Percentiles rank a stretch among this genome's conserved stretches.
Evolutionary conservation across 1,139 yeast genomes (phyloP).

Genomic region (Saccharomyces hybrid): DNA sequence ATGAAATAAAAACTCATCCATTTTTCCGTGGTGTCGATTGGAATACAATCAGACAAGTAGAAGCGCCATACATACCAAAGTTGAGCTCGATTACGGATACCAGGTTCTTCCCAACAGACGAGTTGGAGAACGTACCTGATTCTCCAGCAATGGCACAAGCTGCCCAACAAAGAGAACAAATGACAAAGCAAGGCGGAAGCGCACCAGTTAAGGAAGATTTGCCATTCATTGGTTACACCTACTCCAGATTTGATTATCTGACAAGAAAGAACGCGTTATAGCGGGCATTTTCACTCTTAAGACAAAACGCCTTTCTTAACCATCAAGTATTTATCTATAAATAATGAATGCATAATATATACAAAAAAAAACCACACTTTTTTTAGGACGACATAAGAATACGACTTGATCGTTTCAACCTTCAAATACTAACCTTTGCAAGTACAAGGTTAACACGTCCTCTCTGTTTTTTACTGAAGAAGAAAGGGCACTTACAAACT

Average conservation of each 20-base stretch:
- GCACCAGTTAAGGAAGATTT: slow-evolving; percentile 58
- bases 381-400: no score
- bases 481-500: no score
- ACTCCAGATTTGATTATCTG: slow-evolving; percentile 84
- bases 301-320: neutral
- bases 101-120: slow-evolving; percentile 96
- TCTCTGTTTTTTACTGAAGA: neutral
- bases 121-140: slow-evolving; percentile 89
- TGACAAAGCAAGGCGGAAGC: slow-evolving; percentile 33
- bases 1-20: slow-evolving; percentile 85
- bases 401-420: slow-evolving; percentile 1
- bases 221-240: slow-evolving; percentile 95
- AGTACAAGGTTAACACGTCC: neutral
- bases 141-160: slow-evolving; percentile 76
- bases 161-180: slow-evolving; percentile 45
- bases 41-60: slow-evolving; percentile 85
- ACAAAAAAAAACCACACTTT: neutral
- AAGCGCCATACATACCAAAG: slow-evolving; percentile 89
- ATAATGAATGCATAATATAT: neutral
- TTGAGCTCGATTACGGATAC: slow-evolving; percentile 88
- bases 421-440: no score
- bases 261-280: slow-evolving; percentile 79
- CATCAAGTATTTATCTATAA: slow-evolving; percentile 1
- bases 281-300: neutral
- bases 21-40: slow-evolving; percentile 95